These are phyloP conservation scores for Candida andamanensis DNA, from an alignment of 805 yeast species.

Conservation along the genomic window DNA sequence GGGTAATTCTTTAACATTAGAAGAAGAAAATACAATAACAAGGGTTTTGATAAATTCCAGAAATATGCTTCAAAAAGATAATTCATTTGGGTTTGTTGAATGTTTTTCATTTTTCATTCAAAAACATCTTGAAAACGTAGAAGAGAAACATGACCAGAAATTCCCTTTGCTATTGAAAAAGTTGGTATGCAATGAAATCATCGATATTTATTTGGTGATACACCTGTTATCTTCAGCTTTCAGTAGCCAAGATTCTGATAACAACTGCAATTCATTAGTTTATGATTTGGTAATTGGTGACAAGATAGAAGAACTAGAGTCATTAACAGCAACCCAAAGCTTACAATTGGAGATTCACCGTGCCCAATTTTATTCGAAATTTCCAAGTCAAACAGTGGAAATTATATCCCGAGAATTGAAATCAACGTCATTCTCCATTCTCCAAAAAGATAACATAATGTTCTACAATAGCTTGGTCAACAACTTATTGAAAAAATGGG, in stretches of 20 bases:
- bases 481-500: constrained; percentile 4
- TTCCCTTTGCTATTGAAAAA: constrained; percentile 4
- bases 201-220: constrained; percentile 3
- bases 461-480: background rate
- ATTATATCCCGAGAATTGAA: constrained; percentile 4
- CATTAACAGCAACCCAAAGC: background rate
- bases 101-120: constrained; percentile 7
- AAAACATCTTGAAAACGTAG: constrained; percentile 5
- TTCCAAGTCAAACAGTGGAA: constrained; percentile 5
- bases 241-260: constrained; percentile 1
- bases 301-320: background rate
- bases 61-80: constrained; percentile 2
- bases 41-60: constrained; percentile 11
- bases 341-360: constrained; percentile 7
- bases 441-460: constrained; percentile 8
- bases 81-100: constrained; percentile 7
- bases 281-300: constrained; percentile 7
- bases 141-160: background rate
- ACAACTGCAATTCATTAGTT: constrained; percentile 1
- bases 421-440: constrained; percentile 1
- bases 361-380: constrained; percentile 6
- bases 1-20: constrained; percentile 2
- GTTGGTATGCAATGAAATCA: constrained; percentile 5
- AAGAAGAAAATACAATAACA: constrained; percentile 6
- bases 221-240: constrained; percentile 3